Base-by-base conservation (phyloP, 148 eudicot genomes). In the Nepenthes mirabilis region DNA sequence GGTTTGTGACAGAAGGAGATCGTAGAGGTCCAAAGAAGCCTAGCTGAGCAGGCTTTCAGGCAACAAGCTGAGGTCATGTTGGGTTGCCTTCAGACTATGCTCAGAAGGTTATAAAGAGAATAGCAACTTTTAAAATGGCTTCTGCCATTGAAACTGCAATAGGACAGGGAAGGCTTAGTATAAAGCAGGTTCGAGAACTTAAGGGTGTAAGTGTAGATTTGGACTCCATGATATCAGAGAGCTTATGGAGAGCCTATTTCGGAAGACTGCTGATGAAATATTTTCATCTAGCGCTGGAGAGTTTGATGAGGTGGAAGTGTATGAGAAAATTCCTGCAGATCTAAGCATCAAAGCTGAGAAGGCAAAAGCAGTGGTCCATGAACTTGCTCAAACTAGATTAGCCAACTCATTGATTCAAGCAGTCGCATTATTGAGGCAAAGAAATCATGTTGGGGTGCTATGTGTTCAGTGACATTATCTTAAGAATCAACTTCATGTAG, bases 211-310 rank as follows among this genome's bases (percentile, higher is more conserved):
- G 85, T 37, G 82, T 86, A 55, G 85, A 82, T 43, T 57, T 89
- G 35, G 91, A 83, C 14, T 49, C 52, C 61, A 84, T 89, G 86
- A 63, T 93, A 55, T 76, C 96, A 34, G 79, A 62, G 63, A 78
- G 84, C 54, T 65, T 86, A 73, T 95, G 32, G 91, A 89, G 77
- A 82, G 69, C 61, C 91, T 93, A 53, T 82, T 77, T 61, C 88
- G 82, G 76, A 86, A 86, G 76, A 80, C 77, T 1, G 77, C 89
- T 37, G 95, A 80, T 68, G 82, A 77, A 34, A 76, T 93, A 53
- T 88, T 93, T 73, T 88, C 96, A 36, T 86, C 96, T n/a, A 91
- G 99, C 56, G 81, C 95, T 13, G 96, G 99, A 47, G 99, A 88
- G 52, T 88, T 93, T 66, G 89, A 93, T 56, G 91, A 82, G 65